phyloP scores from a whole-genome alignment of 192 early-diverging fungal genomes.

The Physocladia obscura region DNA sequence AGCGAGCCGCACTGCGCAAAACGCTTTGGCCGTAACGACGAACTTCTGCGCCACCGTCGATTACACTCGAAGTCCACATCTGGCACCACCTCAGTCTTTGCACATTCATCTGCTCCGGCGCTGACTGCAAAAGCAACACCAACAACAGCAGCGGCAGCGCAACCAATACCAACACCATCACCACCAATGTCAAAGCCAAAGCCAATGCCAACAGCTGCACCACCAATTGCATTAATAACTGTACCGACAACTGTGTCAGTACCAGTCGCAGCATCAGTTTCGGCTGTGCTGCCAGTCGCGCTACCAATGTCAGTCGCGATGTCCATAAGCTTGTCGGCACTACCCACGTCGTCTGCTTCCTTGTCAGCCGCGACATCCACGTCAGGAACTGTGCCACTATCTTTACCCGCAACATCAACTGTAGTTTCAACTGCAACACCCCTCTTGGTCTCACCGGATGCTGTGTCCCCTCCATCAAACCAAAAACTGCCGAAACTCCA shows the following conservation, averaged over 20 bases:
- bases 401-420: background rate
- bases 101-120: background rate
- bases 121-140: background rate
- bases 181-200: background rate
- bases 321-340: too few species aligned
- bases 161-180: background rate
- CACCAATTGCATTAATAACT: too few species aligned
- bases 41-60: slow-evolving; percentile 44
- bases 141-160: background rate
- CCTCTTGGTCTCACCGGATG: too few species aligned
- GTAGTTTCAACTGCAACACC: background rate
- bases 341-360: background rate
- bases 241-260: too few species aligned
- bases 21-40: slow-evolving; percentile 82
- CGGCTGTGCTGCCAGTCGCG: background rate
- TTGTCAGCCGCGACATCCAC: background rate
- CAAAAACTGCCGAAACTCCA: background rate
- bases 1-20: slow-evolving; percentile 67
- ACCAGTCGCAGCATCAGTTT: background rate
- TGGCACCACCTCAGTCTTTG: background rate
- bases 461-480: too few species aligned
- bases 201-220: background rate
- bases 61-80: slow-evolving; percentile 7
- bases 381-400: background rate
- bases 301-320: too few species aligned